phyloP scores from a whole-genome alignment of 192 early-diverging fungal species.

The Backusella mclennaniae region DNA sequence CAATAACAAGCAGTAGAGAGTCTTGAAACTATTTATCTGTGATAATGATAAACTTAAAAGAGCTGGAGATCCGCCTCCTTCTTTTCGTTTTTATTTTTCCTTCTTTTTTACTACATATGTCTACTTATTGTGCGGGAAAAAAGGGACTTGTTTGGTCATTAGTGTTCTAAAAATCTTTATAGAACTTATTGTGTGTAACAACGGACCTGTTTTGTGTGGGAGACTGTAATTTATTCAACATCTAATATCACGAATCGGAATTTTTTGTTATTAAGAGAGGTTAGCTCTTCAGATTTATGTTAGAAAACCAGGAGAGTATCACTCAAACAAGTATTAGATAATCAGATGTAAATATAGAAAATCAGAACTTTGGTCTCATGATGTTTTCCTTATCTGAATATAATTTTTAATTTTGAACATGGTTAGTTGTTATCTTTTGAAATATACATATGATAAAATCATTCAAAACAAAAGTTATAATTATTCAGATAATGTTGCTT shows the following conservation, averaged over 20 bases:
- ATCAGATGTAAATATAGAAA: neutral
- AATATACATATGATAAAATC: neutral
- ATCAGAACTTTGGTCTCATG: neutral
- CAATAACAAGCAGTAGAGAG: neutral
- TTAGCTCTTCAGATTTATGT: neutral
- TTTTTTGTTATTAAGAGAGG: neutral
- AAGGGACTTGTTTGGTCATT: neutral
- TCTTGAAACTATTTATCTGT: neutral
- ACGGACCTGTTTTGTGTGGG: neutral
- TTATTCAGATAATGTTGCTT: neutral
- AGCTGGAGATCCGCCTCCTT: neutral
- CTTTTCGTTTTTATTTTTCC: neutral
- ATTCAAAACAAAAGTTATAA: neutral
- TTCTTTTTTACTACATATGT: neutral
- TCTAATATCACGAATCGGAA: neutral
- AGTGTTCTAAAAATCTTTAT: neutral
- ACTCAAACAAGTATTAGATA: neutral
- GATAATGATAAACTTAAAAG: neutral
- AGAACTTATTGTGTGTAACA: neutral
- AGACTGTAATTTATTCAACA: neutral
- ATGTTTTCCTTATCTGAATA: neutral
- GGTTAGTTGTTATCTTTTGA: neutral
- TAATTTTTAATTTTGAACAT: too few species aligned
- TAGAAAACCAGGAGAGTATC: neutral
- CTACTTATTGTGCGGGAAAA: neutral